Base-by-base conservation (phyloP, 2,329 filamentous ascomycete species). In the Venturia nashicola region DNA sequence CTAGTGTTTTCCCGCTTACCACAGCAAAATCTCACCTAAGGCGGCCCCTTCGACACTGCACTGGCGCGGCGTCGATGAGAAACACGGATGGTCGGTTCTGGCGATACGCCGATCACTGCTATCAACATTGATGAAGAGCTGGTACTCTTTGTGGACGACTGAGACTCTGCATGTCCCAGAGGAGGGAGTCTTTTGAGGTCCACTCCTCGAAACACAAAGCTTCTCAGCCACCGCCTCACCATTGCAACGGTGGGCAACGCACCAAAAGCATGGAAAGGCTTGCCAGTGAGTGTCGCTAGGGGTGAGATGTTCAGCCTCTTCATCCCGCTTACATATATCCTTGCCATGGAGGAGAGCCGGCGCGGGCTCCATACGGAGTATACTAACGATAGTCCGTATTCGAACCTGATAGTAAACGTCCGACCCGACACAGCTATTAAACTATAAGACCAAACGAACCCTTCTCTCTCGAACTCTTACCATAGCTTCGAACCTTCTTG, bases 171-270 rank as follows among this genome's bases (percentile, higher is more conserved):
- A 20, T 36, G 51, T 57, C 51, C 51, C 27, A 36, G 51, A 57
- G 32, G 20, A 36, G 32, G 14, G 3, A 36, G 18, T 36, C 27
- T 36, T 57, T 36, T 32, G 3, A 34, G 12, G 51, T 57, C 18
- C 5, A 27, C 32, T 36, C 32, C 18, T 51, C 46, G 51, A 57
- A 36, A 57, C 51, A 36, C 51, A 27, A 57, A 36, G 46, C 46
- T 57, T 57, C 51, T 57, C 51, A 57, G 51, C 51, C 51, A 57
- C 51, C 51, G n/a, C 32, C 32, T 57, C 51, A 55, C 27, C 51
- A 57, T 36, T 27, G 14, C 27, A n/a, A 57, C 51, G 51, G 27
- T 36, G 27, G 27, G 5, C 32, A 36, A 57, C 27, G 51, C 51
- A 8, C 27, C 14, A 57, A 34, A 36, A 8, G 32, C 27, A 57